Conservation (phyloP, 2,329 filamentous ascomycete species). For the Microdochium nivale region DNA sequence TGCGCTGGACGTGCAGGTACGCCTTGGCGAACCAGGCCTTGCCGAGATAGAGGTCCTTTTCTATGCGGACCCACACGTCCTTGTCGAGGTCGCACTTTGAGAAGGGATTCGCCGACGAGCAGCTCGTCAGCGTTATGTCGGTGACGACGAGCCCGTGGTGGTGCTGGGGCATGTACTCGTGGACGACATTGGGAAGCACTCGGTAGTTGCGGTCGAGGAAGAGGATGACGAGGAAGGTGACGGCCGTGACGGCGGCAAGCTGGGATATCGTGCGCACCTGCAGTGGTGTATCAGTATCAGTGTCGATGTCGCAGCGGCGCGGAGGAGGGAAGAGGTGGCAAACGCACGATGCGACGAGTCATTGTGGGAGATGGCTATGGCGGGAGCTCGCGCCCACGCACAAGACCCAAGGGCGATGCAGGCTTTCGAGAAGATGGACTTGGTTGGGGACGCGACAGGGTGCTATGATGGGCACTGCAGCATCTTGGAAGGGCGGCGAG, state of each 20-base stretch:
- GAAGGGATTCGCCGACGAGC: constrained; percentile 65
- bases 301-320: not conserved
- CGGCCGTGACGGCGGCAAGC: constrained; percentile 55
- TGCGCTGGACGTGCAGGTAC: constrained; percentile 74
- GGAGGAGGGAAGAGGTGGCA: not conserved
- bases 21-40: constrained; percentile 66
- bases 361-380: not conserved
- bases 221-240: constrained; percentile 65
- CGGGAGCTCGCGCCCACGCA: not conserved
- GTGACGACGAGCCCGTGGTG: constrained; percentile 79
- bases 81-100: constrained; percentile 68
- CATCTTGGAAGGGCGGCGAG: not conserved
- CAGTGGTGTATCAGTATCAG: not conserved
- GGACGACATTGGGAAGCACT: constrained; percentile 75
- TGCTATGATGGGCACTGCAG: not conserved
- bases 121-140: constrained; percentile 71
- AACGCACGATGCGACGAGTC: not conserved
- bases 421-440: not conserved
- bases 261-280: constrained; percentile 66
- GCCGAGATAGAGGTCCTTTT: constrained; percentile 81
- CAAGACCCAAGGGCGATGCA: not conserved
- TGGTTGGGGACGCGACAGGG: not conserved
- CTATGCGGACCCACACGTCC: constrained; percentile 68
- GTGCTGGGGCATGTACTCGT: constrained; percentile 79
- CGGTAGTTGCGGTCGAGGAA: constrained; percentile 84